Percentiles rank a stretch among this genome's conserved stretches.
Conservation (phyloP, 2,329 filamentous ascomycete genomes). For the Beauveria sp. region DNA sequence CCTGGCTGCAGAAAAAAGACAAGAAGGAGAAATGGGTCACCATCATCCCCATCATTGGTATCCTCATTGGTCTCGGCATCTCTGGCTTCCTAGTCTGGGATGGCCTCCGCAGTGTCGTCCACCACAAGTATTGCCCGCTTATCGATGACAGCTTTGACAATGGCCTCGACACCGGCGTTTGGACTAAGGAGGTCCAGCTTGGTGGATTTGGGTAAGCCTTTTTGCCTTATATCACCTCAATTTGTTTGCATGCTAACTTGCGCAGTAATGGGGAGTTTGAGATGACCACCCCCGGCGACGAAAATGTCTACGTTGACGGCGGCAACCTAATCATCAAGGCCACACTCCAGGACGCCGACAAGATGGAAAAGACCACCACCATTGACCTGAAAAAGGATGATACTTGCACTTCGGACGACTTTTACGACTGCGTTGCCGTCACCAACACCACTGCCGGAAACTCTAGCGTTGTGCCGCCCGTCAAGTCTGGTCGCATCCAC, state of each 20-base stretch:
- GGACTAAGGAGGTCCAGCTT: slow-evolving; percentile 68
- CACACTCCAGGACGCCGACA: slow-evolving; percentile 64
- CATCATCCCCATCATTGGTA: slow-evolving; percentile 67
- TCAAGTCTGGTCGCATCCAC: slow-evolving; percentile 70
- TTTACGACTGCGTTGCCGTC: slow-evolving; percentile 54
- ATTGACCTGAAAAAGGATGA: slow-evolving; percentile 61
- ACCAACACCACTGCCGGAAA: slow-evolving; percentile 68
- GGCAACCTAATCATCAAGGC: slow-evolving; percentile 68
- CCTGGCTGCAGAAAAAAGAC: slow-evolving; percentile 67
- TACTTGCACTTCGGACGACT: slow-evolving; percentile 55
- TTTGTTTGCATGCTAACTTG: slow-evolving; percentile 6
- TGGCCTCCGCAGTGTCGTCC: slow-evolving; percentile 61
- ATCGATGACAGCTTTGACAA: slow-evolving; percentile 56
- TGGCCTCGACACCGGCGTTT: slow-evolving; percentile 52
- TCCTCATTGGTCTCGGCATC: slow-evolving; percentile 59
- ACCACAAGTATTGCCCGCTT: slow-evolving; percentile 65
- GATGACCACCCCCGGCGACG: slow-evolving; percentile 59
- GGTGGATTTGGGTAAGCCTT: slow-evolving; percentile 65
- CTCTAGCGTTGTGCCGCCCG: slow-evolving; percentile 67
- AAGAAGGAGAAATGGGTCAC: slow-evolving; percentile 82
- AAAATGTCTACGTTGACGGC: slow-evolving; percentile 67
- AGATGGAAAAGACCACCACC: slow-evolving; percentile 58
- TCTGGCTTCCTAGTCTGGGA: slow-evolving; percentile 69
- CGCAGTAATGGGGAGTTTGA: slow-evolving; percentile 73
- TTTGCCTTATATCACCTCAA: neutral